Evolutionary conservation across 2,329 filamentous ascomycete genomes (phyloP).

Genomic region (Ceratocystis destructans): DNA sequence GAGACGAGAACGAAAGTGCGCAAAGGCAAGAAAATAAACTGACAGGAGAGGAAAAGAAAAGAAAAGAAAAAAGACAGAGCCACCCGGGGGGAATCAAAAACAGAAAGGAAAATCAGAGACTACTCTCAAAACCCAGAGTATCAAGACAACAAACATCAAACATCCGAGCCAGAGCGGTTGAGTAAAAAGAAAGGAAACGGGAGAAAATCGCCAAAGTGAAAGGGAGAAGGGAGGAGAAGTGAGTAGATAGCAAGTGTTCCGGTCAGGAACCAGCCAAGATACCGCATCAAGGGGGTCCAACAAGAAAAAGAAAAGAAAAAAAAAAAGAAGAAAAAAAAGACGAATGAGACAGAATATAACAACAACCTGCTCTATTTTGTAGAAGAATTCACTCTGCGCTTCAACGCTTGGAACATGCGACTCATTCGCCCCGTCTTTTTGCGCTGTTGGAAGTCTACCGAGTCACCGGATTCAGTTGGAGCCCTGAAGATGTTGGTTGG

Average conservation of each 20-base stretch:
- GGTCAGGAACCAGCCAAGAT: not conserved
- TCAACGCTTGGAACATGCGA: conserved; percentile 12
- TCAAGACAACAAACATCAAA: conserved; percentile 1
- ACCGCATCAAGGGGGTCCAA: not conserved
- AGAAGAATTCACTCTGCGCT: conserved; percentile 5
- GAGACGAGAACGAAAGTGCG: not conserved
- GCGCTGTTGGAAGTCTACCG: not conserved
- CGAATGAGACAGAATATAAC: not conserved
- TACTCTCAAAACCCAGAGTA: not conserved
- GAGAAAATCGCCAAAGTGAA: not conserved
- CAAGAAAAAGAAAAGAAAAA: not conserved
- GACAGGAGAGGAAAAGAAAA: not conserved
- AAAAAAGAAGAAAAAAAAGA: not conserved
- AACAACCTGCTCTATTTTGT: not conserved
- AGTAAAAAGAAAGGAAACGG: not conserved
- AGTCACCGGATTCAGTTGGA: not conserved
- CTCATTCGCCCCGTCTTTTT: conserved; percentile 2
- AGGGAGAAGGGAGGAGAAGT: not conserved
- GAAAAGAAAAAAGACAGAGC: not conserved
- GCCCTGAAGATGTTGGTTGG: not conserved
- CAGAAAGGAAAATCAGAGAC: not conserved
- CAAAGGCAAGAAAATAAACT: not conserved
- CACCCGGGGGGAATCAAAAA: conserved; percentile 6
- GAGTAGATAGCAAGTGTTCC: not conserved
- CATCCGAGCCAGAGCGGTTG: not conserved